Base-by-base conservation (phyloP, 805 yeast genomes). In the Schizosaccharomyces octosporus region DNA sequence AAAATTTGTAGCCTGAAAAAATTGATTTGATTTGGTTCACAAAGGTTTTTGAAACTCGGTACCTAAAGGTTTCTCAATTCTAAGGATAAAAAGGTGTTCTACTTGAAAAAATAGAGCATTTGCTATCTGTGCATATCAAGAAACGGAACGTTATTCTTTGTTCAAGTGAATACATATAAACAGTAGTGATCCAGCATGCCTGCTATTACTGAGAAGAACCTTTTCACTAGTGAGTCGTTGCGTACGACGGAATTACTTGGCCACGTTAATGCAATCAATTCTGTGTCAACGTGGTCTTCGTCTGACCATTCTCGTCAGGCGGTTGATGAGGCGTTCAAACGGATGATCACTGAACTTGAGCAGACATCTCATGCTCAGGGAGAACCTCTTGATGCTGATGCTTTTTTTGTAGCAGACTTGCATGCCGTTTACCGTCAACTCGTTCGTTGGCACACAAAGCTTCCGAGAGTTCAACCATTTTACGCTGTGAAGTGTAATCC, bases 401-500 rank as follows among this genome's bases (percentile, higher is more conserved):
- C 97, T 5, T 90, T 90, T 69, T 90, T 83, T 67, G 86, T 90
- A 55, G 85, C 93, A 66, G 95, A 90, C 72, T 72, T 87, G 64
- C 87, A 85, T 36, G 83, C 84, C 67, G 78, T 93, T 43, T 75
- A 74, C 63, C 76, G 82, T 63, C 76, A 87, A 62, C 77, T 76
- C 63, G 64, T 71, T n/a, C 73, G 79, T 51, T 90, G 97, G 97
- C 68, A 70, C 36, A 60, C 66, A 27, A 70, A 74, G 48, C 75
- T 90, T 67, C 95, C 96, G 24, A 74, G 82, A 55, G 83, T 90
- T 45, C 78, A 79, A 62, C 95, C 97, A n/a, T 83, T 78, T 69
- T 90, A 89, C 72, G 98, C 98, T 21, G 93, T 90, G 66, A 90
- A 90, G 73, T 90, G 97, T 74, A 90, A 90, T 75, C 84, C 88